Percentiles rank a stretch among this genome's conserved stretches.
Evolutionary conservation across 495 filamentous ascomycete species (phyloP).

Genomic region (Staphylotrichum tortipilum): DNA sequence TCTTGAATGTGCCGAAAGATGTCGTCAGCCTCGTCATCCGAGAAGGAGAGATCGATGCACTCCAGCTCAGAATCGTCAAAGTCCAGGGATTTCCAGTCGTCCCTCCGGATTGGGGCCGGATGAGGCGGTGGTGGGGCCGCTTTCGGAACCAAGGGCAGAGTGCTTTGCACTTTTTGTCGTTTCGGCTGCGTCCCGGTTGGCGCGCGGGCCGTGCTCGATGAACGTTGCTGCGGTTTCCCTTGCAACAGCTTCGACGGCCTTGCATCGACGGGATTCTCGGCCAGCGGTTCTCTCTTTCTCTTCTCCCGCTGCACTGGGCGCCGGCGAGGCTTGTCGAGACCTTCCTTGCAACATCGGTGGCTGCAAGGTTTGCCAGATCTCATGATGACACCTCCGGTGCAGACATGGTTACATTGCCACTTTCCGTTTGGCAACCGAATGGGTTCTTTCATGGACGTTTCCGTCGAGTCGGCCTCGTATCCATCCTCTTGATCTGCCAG

Average conservation of each 20-base stretch:
- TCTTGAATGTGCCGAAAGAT: neutral
- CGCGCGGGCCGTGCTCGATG: neutral
- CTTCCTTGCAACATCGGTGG: constrained; percentile 84
- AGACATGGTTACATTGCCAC: constrained; percentile 81
- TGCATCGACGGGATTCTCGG: neutral
- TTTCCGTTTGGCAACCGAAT: constrained; percentile 67
- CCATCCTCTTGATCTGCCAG: constrained; percentile 3
- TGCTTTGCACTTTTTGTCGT: neutral
- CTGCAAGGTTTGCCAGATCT: constrained; percentile 39
- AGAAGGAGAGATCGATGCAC: constrained; percentile 29
- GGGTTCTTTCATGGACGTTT: constrained; percentile 31
- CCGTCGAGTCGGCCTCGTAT: constrained; percentile 13
- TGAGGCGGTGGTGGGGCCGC: neutral
- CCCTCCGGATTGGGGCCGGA: neutral
- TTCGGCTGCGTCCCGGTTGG: neutral
- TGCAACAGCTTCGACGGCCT: too few species aligned
- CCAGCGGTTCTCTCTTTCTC: constrained; percentile 7
- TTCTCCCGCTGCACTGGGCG: constrained; percentile 33
- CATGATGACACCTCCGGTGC: constrained; percentile 58
- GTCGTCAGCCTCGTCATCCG: constrained; percentile 8
- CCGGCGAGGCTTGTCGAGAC: constrained; percentile 69
- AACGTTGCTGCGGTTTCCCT: neutral
- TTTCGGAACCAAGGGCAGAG: neutral
- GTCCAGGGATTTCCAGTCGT: neutral
- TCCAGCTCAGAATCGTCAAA: constrained; percentile 22